phyloP scores from a whole-genome alignment of 225 moss, liverwort and hornwort species.

The Sphagnum contortum region DNA sequence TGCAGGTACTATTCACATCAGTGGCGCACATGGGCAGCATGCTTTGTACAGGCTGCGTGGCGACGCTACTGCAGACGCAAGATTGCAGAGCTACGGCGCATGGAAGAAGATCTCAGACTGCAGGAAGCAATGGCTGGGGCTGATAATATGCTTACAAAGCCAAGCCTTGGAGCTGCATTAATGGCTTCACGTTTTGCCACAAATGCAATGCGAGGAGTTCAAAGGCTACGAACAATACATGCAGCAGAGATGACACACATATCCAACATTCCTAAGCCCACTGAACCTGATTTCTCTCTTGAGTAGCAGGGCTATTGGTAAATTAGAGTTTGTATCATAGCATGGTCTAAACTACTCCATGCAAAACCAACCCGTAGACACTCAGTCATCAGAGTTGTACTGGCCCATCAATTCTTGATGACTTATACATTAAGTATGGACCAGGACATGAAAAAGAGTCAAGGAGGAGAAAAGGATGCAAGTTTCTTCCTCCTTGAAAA shows the following conservation, averaged over 20 bases:
- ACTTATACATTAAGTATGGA: too few species aligned
- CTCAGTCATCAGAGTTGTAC: neutral
- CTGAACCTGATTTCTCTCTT: slow-evolving; percentile 47
- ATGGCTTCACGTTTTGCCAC: slow-evolving; percentile 22
- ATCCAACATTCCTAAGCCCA: slow-evolving; percentile 38
- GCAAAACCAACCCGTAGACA: neutral
- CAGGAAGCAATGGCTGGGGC: slow-evolving; percentile 16
- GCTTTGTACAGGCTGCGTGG: slow-evolving; percentile 53
- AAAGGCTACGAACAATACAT: slow-evolving; percentile 40
- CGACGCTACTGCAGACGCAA: slow-evolving; percentile 33
- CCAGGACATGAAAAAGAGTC: too few species aligned
- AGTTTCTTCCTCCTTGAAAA: too few species aligned
- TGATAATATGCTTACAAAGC: slow-evolving; percentile 4
- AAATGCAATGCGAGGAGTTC: slow-evolving; percentile 44
- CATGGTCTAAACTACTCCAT: neutral
- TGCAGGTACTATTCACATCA: slow-evolving; percentile 47
- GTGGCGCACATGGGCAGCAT: slow-evolving; percentile 69
- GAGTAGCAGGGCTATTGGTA: neutral
- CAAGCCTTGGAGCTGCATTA: slow-evolving; percentile 24
- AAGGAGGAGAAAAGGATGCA: too few species aligned
- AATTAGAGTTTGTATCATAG: neutral
- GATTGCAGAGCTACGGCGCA: slow-evolving; percentile 27
- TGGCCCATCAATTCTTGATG: neutral
- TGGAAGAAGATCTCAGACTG: slow-evolving; percentile 24
- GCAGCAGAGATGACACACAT: slow-evolving; percentile 30